Conservation (phyloP, 176 grass and related monocot species). For the Microstegium vimineum region DNA sequence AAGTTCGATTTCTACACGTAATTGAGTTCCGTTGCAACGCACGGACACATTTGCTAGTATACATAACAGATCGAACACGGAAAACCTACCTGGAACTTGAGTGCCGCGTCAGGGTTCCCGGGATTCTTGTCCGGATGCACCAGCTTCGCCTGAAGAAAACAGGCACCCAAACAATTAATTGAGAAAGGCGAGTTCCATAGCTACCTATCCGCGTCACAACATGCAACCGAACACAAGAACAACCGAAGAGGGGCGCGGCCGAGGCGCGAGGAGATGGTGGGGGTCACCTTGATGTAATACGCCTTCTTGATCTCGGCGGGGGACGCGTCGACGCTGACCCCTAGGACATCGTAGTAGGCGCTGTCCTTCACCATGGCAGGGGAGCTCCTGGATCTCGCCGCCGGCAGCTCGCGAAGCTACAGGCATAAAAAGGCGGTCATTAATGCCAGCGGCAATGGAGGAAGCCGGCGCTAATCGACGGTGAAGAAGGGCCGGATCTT, state of each 20-base stretch:
- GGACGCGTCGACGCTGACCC: slow-evolving; percentile 73
- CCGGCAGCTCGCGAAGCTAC: not conserved
- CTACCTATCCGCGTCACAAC: not conserved
- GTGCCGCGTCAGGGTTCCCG: slow-evolving; percentile 76
- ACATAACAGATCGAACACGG: not conserved
- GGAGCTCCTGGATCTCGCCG: slow-evolving; percentile 27
- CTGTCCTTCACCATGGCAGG: slow-evolving; percentile 82
- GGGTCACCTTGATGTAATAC: slow-evolving; percentile 77
- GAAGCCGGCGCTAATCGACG: not conserved
- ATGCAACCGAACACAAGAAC: not conserved
- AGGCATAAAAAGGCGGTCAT: not conserved
- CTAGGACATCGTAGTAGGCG: slow-evolving; percentile 77
- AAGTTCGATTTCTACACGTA: too few species aligned
- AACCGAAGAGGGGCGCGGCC: too few species aligned
- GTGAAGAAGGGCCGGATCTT: not conserved
- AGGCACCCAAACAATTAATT: not conserved
- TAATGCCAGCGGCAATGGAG: not conserved
- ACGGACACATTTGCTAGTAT: too few species aligned
- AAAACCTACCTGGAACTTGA: slow-evolving; percentile 70
- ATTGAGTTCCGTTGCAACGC: too few species aligned
- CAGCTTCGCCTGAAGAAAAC: slow-evolving; percentile 60
- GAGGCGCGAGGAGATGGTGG: not conserved
- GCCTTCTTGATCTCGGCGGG: slow-evolving; percentile 97
- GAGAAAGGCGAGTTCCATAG: not conserved
- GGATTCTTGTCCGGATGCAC: slow-evolving; percentile 97